A percentile compares a stretch with the other conserved stretches of the same genome.
Evolutionary conservation across 1,139 yeast species (phyloP).

Genomic region (Lodderomyces elongisporus): DNA sequence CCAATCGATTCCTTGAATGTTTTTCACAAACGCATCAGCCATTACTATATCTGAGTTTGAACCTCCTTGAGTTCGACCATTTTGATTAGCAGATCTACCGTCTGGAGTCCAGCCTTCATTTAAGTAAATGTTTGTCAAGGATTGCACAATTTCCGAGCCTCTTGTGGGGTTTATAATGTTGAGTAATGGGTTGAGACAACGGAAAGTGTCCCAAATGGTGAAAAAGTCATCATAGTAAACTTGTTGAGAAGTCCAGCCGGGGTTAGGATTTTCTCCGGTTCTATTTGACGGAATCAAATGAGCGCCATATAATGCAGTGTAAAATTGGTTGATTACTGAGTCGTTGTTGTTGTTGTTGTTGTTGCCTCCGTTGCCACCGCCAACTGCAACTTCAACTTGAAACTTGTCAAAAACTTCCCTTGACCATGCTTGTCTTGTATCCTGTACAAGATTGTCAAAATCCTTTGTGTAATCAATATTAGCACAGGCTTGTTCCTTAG

Average conservation of each 20-base stretch:
- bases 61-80: conserved; percentile 39
- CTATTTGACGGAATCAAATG: conserved; percentile 32
- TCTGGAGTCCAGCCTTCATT: conserved; percentile 37
- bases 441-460: conserved; percentile 17
- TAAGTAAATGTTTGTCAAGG: conserved; percentile 26
- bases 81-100: conserved; percentile 34
- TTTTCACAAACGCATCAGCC: conserved; percentile 34
- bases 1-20: conserved; percentile 24
- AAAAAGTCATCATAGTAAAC: conserved; percentile 36
- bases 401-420: conserved; percentile 23
- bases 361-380: too few species aligned
- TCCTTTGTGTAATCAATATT: conserved; percentile 18
- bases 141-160: conserved; percentile 27
- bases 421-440: conserved; percentile 22
- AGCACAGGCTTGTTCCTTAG: conserved; percentile 25
- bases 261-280: conserved; percentile 32
- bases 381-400: conserved; percentile 13
- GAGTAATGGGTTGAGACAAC: conserved; percentile 29
- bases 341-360: conserved; percentile 14
- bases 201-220: conserved; percentile 38
- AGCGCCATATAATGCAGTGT: conserved; percentile 29
- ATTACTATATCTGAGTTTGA: conserved; percentile 36
- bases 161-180: conserved; percentile 25
- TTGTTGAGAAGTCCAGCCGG: conserved; percentile 18
- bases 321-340: conserved; percentile 20